These are phyloP conservation scores for Ogataea paraovalis DNA, from an alignment of 805 yeast genomes.

Conservation along the genomic window DNA sequence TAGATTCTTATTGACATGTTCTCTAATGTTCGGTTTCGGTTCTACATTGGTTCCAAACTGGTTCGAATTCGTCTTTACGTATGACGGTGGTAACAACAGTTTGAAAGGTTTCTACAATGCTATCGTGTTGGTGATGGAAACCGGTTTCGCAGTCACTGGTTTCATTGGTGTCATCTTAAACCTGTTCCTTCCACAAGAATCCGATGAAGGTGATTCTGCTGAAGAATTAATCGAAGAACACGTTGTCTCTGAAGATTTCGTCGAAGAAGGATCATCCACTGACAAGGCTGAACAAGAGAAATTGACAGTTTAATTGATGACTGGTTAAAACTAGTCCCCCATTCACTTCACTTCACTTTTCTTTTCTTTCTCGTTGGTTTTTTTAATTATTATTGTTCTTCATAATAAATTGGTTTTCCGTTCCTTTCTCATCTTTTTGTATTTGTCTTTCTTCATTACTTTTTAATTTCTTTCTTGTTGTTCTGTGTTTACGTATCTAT, in stretches of 20 bases:
- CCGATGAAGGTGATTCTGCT: slow-evolving; percentile 44
- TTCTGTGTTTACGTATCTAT: too few relatives aligned
- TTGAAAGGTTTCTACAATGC: slow-evolving; percentile 49
- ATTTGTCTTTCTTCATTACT: too few relatives aligned
- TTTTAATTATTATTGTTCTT: too few relatives aligned
- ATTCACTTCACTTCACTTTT: background rate
- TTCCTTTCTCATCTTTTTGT: too few relatives aligned
- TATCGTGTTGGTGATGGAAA: slow-evolving; percentile 51
- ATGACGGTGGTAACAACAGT: slow-evolving; percentile 40
- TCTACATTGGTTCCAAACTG: slow-evolving; percentile 43
- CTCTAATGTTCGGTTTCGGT: slow-evolving; percentile 50
- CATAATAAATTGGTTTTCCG: too few relatives aligned
- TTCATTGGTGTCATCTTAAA: slow-evolving; percentile 49
- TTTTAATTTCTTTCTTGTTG: too few relatives aligned
- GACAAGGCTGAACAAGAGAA: slow-evolving; percentile 13
- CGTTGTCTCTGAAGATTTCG: slow-evolving; percentile 14
- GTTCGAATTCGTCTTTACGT: slow-evolving; percentile 49
- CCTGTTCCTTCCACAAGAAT: slow-evolving; percentile 44
- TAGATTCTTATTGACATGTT: slow-evolving; percentile 49
- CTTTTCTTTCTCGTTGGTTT: background rate
- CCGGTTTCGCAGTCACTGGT: slow-evolving; percentile 55
- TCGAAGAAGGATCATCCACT: slow-evolving; percentile 17
- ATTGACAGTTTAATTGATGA: background rate
- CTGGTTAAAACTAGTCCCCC: too few relatives aligned
- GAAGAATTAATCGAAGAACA: slow-evolving; percentile 34